Percentiles rank a stretch among this genome's conserved stretches.
These are phyloP conservation scores for Silene noctiflora DNA, from an alignment of 179 eudicot species.

Conservation along the genomic window DNA sequence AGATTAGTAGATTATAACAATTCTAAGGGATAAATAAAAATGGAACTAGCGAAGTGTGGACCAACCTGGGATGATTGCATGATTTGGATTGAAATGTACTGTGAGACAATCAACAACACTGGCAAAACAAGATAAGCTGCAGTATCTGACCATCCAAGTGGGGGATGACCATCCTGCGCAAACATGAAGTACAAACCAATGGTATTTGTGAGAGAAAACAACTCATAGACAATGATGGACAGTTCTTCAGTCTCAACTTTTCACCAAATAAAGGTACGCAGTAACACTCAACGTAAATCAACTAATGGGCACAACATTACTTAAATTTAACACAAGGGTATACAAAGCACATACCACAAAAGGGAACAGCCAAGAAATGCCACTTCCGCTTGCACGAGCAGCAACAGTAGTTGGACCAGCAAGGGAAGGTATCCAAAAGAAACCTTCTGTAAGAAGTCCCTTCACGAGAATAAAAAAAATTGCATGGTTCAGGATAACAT, in stretches of 20 bases:
- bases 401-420: conserved; percentile 97
- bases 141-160: conserved; percentile 96
- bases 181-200: conserved; percentile 9
- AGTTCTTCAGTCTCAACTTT: not conserved
- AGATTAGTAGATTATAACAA: not conserved
- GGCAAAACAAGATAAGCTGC: conserved; percentile 93
- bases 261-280: not conserved
- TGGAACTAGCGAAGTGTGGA: not conserved
- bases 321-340: not conserved
- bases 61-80: conserved; percentile 96
- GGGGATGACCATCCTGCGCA: conserved; percentile 91
- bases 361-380: conserved; percentile 95
- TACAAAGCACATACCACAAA: conserved; percentile 57
- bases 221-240: not conserved
- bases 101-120: conserved; percentile 64
- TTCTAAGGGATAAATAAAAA: not conserved
- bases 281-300: not conserved
- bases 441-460: conserved; percentile 96
- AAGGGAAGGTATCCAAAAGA: conserved; percentile 98
- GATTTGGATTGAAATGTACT: conserved; percentile 81
- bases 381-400: conserved; percentile 84
- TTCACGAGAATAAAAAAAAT: conserved; percentile 22
- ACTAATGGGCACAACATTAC: not conserved
- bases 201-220: not conserved
- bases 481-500: conserved; percentile 5